A percentile compares a stretch with the other conserved stretches of the same genome.
phyloP scores from a whole-genome alignment of 495 filamentous ascomycete genomes.

The Oidiodendron maius region DNA sequence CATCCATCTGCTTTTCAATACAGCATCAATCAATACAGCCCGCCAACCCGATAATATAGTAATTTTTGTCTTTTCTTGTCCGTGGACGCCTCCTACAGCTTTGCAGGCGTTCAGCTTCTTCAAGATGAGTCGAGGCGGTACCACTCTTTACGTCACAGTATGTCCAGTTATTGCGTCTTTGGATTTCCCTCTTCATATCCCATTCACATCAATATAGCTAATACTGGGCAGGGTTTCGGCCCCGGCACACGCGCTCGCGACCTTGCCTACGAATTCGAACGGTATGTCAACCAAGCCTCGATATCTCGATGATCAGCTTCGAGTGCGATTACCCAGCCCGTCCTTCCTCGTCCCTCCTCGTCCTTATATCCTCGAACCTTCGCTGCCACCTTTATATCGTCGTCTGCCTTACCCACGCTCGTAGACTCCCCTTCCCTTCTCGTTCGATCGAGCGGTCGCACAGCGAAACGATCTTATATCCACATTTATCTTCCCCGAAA shows the following conservation, averaged over 20 bases:
- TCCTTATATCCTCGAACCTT: slow-evolving; percentile 24
- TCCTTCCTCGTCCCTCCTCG: slow-evolving; percentile 32
- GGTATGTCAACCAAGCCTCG: slow-evolving; percentile 66
- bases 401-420: slow-evolving; percentile 27
- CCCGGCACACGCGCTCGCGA: slow-evolving; percentile 98
- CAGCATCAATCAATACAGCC: no score
- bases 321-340: slow-evolving; percentile 32
- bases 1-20: no score
- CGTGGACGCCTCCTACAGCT: no score
- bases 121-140: slow-evolving; percentile 86
- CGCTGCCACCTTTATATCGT: slow-evolving; percentile 32
- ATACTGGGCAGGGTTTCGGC: slow-evolving; percentile 72
- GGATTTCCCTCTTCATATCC: neutral
- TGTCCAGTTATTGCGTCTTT: slow-evolving; percentile 8
- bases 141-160: slow-evolving; percentile 84
- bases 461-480: slow-evolving; percentile 30
- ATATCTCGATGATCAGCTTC: slow-evolving; percentile 39
- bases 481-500: slow-evolving; percentile 24
- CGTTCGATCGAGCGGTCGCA: slow-evolving; percentile 55
- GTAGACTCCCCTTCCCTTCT: slow-evolving; percentile 20
- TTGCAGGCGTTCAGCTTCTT: neutral
- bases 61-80: no score
- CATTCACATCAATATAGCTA: slow-evolving; percentile 1
- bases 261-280: slow-evolving; percentile 99
- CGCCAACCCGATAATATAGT: no score